Conservation (phyloP, 495 filamentous ascomycete genomes). For the Tetracladium marchalianum region DNA sequence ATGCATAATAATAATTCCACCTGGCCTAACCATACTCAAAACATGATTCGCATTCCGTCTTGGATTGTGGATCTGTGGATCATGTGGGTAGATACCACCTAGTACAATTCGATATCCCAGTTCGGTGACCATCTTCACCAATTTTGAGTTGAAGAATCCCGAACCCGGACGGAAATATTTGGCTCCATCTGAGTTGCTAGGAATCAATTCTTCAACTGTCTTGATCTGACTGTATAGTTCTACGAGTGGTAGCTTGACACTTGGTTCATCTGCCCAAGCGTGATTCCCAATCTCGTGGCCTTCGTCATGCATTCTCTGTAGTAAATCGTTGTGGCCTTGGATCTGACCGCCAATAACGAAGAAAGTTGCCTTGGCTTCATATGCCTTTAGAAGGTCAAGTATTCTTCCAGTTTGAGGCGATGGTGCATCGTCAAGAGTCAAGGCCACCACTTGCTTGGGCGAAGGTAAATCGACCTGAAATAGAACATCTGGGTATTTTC, state of each 20-base stretch:
- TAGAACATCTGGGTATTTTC: constrained; percentile 64
- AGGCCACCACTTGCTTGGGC: constrained; percentile 52
- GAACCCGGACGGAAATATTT: constrained; percentile 72
- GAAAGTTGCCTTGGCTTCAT: constrained; percentile 60
- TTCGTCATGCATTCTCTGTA: constrained; percentile 16
- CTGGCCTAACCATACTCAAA: constrained; percentile 63
- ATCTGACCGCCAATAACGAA: constrained; percentile 75
- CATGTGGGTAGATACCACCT: constrained; percentile 79
- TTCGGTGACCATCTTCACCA: constrained; percentile 43
- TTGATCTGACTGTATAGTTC: constrained; percentile 14
- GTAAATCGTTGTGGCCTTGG: background rate
- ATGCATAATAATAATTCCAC: constrained; percentile 73
- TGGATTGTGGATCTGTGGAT: constrained; percentile 61
- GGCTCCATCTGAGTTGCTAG: constrained; percentile 20
- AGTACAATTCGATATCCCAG: constrained; percentile 60
- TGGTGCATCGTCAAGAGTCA: constrained; percentile 81
- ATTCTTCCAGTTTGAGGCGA: constrained; percentile 65
- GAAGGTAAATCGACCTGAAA: constrained; percentile 50
- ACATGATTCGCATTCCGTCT: constrained; percentile 70
- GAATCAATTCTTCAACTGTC: constrained; percentile 12
- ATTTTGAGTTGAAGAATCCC: constrained; percentile 63
- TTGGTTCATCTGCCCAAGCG: constrained; percentile 75
- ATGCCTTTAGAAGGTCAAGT: constrained; percentile 44
- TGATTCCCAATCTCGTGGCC: constrained; percentile 52
- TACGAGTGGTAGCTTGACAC: constrained; percentile 29